These are phyloP conservation scores for Aspergillus persii DNA, from an alignment of 2,329 filamentous ascomycete species.

Conservation along the genomic window DNA sequence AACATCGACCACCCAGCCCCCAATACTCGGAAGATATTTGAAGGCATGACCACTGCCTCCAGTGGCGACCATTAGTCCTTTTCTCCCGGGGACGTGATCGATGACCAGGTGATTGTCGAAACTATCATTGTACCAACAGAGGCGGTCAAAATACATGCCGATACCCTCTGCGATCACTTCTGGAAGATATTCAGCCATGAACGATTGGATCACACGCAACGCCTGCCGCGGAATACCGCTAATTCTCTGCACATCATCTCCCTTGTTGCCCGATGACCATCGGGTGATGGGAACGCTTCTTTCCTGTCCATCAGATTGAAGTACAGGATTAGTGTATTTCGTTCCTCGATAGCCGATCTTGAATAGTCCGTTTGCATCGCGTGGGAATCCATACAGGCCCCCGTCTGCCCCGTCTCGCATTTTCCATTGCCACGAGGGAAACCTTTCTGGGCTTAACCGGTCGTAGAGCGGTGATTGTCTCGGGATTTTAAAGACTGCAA, in stretches of 20 bases:
- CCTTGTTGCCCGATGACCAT: constrained; percentile 28
- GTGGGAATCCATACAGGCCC: constrained; percentile 51
- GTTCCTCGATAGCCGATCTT: constrained; percentile 53
- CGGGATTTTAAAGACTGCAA: constrained; percentile 48
- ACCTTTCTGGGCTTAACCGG: constrained; percentile 43
- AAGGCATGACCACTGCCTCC: constrained; percentile 63
- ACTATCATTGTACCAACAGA: constrained; percentile 60
- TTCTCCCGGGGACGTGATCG: constrained; percentile 49
- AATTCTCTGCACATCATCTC: too few species aligned
- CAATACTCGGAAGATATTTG: constrained; percentile 61
- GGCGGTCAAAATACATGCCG: constrained; percentile 44
- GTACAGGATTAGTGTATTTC: constrained; percentile 50
- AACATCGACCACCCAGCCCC: constrained; percentile 54
- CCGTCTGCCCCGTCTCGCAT: constrained; percentile 36
- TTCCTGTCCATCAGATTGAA: constrained; percentile 35
- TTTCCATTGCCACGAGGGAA: constrained; percentile 47
- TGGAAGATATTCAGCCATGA: constrained; percentile 44
- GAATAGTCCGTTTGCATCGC: constrained; percentile 43
- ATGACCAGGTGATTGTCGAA: constrained; percentile 57
- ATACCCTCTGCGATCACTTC: constrained; percentile 41
- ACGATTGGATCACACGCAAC: constrained; percentile 26
- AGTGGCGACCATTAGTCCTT: constrained; percentile 58
- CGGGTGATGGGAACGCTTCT: constrained; percentile 44
- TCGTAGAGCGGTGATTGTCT: constrained; percentile 36
- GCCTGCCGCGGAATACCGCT: constrained; percentile 28